Evolutionary conservation across 192 early-diverging fungal genomes (phyloP).

Genomic region (Coemansia brasiliensis): DNA sequence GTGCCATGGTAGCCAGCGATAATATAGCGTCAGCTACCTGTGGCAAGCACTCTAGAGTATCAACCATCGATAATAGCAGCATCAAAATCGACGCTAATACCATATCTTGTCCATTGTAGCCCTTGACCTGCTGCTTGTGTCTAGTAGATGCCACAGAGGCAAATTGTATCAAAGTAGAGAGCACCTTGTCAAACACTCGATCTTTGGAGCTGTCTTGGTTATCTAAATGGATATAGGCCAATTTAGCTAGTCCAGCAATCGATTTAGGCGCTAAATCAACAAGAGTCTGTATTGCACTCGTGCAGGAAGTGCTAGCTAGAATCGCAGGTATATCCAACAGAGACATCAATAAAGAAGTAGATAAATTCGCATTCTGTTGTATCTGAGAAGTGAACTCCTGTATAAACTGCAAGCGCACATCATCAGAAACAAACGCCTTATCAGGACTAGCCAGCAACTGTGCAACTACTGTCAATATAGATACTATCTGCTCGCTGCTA

Average conservation of each 20-base stretch:
- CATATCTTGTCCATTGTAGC: not conserved
- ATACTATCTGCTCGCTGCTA: not conserved
- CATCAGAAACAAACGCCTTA: too few species aligned
- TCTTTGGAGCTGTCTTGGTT: not conserved
- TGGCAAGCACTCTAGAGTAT: not conserved
- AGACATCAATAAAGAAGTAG: not conserved
- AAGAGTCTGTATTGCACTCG: not conserved
- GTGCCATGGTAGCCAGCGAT: constrained; percentile 18
- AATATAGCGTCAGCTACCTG: constrained; percentile 24
- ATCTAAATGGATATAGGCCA: not conserved
- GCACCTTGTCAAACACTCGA: not conserved
- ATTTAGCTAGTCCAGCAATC: constrained; percentile 19
- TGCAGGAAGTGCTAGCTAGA: not conserved
- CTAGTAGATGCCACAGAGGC: not conserved
- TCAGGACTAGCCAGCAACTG: constrained; percentile 7
- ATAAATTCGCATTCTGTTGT: too few species aligned
- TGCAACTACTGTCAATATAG: constrained; percentile 1
- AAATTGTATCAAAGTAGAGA: constrained; percentile 14
- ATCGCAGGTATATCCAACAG: not conserved
- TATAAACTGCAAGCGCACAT: too few species aligned
- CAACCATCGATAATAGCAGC: constrained; percentile 38
- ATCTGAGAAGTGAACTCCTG: too few species aligned
- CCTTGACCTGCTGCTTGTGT: not conserved
- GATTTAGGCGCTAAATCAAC: constrained; percentile 7
- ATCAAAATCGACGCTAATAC: constrained; percentile 33